Evolutionary conservation across 495 filamentous ascomycete species (phyloP), one percentile per base, ranked within the genome.

Genomic region (Penicillium pancosmium): DNA sequence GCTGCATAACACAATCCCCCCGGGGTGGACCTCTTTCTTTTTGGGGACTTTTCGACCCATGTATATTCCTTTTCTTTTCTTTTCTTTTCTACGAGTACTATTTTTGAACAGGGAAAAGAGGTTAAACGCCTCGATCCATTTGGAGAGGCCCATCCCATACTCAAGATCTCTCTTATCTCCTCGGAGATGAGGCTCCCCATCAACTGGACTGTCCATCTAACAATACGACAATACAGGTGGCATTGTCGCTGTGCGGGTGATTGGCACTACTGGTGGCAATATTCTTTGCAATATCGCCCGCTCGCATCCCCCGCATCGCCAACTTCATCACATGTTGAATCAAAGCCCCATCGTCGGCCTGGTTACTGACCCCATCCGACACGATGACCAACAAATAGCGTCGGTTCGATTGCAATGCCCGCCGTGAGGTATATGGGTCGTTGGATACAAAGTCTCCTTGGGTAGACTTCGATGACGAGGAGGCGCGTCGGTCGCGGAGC

Each of bases 321-420:
- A 71, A 35, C 25, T 69, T 68, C 64, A 74, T 69, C 50, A 76
- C 68, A 57, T 74, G 65, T 35, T 71, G 64, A n/a, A 74, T 62
- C 56, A 76, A 52, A 27, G 38, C 59, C 15, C 53, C 58, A 36
- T 76, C 73, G 33, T 73, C 69, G 11, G 62, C 63, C 3, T 44
- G 56, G 55, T 74, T 70, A 49, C 60, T 71, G 44, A 76, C 67
- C 8, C 73, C 73, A 51, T 76, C 73, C 18, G 73, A 74, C 25
- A 60, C 61, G 31, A 71, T 57, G 16, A 74, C 52, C 11, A 76
- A 56, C 33, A 72, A 33, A 57, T 76, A 76, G 21, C 71, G 73
- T 40, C 65, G 63, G 16, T 67, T 57, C 1, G 57, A 7, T 38
- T 62, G 40, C 21, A 76, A 50, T 11, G 54, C 62, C 19, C 69